Conservation (phyloP, 306 rosid genomes). For the Prosopis cineraria region DNA sequence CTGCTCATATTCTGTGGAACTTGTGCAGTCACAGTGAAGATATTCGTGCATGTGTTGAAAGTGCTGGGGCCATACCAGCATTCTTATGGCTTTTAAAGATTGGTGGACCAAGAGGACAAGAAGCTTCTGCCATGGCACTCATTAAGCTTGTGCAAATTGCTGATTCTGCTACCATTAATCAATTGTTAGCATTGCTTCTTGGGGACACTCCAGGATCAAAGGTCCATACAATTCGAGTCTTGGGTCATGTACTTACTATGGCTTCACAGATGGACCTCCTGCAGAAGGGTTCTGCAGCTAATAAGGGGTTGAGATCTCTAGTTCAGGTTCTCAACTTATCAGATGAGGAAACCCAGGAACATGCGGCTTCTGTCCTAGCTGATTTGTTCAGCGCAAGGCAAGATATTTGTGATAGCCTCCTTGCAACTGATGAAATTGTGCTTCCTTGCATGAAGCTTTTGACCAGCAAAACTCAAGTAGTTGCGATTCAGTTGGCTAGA, state of each 20-base stretch:
- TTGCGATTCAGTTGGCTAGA: constrained; percentile 95
- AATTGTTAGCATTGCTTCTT: constrained; percentile 81
- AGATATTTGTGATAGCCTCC: constrained; percentile 84
- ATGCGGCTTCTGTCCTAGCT: constrained; percentile 90
- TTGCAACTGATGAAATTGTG: constrained; percentile 83
- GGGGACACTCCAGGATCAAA: constrained; percentile 81
- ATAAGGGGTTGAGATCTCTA: constrained; percentile 80
- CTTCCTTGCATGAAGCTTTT: constrained; percentile 91
- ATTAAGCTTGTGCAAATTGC: constrained; percentile 78
- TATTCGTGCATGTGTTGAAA: constrained; percentile 86
- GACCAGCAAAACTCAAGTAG: constrained; percentile 80
- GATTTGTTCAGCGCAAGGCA: constrained; percentile 84
- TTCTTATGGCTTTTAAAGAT: constrained; percentile 76
- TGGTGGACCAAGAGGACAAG: constrained; percentile 75
- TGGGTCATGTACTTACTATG: constrained; percentile 86
- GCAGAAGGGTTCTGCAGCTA: constrained; percentile 79
- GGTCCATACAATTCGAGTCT: constrained; percentile 72
- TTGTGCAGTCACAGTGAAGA: constrained; percentile 97
- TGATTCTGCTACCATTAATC: constrained; percentile 93
- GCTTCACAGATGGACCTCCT: constrained; percentile 76
- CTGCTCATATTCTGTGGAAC: constrained; percentile 91
- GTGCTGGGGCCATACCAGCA: constrained; percentile 80
- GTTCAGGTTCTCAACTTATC: constrained; percentile 84
- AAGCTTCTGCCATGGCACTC: constrained; percentile 92
- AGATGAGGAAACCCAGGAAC: constrained; percentile 82